Evolutionary conservation across 768 basidiomycete species (phyloP).

Genomic region (Paxillus involutus): DNA sequence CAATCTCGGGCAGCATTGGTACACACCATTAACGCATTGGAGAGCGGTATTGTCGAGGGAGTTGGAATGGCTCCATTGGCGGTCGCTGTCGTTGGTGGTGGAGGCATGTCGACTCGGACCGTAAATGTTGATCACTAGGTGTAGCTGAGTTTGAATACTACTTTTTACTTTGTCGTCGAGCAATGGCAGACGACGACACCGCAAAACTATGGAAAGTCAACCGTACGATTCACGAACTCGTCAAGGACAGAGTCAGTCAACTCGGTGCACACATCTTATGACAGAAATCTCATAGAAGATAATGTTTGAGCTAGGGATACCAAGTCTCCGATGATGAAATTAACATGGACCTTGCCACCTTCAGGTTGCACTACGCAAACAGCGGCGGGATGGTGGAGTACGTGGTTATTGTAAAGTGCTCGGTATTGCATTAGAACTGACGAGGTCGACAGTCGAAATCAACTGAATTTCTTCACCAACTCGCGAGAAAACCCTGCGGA

Average conservation of each 20-base stretch:
- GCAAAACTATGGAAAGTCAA: slow-evolving; percentile 96
- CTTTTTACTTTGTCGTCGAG: slow-evolving; percentile 24
- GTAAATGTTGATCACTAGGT: slow-evolving; percentile 4
- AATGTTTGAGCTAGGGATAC: slow-evolving; percentile 65
- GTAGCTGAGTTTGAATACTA: slow-evolving; percentile 59
- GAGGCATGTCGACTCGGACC: slow-evolving; percentile 35
- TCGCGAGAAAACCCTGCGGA: slow-evolving; percentile 62
- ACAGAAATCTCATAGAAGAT: slow-evolving; percentile 15
- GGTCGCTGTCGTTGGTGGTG: slow-evolving; percentile 37
- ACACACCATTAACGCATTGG: slow-evolving; percentile 51
- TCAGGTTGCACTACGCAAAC: slow-evolving; percentile 72
- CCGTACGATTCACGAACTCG: slow-evolving; percentile 94
- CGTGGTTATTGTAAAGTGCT: slow-evolving; percentile 31
- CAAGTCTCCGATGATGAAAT: slow-evolving; percentile 94
- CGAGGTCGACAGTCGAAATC: slow-evolving; percentile 61
- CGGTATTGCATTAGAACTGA: slow-evolving; percentile 9
- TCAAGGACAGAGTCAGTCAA: slow-evolving; percentile 79
- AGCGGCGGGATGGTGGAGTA: slow-evolving; percentile 82
- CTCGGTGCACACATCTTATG: slow-evolving; percentile 7
- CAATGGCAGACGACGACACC: slow-evolving; percentile 79
- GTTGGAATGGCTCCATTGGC: slow-evolving; percentile 31
- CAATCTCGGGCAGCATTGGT: neutral
- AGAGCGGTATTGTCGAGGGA: slow-evolving; percentile 41
- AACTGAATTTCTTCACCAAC: slow-evolving; percentile 89
- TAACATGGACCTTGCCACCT: slow-evolving; percentile 78